These are phyloP conservation scores for Gossypium armourianum DNA, from an alignment of 441 rosid species.

Conservation along the genomic window DNA sequence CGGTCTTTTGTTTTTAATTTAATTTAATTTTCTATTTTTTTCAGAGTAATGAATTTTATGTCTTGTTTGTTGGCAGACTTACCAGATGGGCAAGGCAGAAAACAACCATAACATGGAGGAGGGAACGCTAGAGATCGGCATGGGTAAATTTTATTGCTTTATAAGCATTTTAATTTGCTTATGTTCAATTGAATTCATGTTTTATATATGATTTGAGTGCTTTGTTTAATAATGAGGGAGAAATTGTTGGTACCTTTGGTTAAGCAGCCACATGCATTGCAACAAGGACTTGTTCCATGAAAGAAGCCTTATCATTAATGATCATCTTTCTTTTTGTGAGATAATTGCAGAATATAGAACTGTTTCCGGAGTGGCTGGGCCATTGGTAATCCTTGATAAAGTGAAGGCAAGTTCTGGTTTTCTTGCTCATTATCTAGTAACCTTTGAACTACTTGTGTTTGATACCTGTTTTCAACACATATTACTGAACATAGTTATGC, in stretches of 20 bases:
- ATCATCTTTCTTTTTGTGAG: background rate
- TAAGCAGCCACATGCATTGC: background rate
- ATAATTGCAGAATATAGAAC: conserved; percentile 69
- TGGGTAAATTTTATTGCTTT: conserved; percentile 45
- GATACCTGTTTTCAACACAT: no score
- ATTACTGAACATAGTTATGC: no score
- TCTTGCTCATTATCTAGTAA: background rate
- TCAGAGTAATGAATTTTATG: background rate
- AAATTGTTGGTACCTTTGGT: background rate
- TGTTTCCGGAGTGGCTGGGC: conserved; percentile 90
- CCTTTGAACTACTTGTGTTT: no score
- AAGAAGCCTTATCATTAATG: background rate
- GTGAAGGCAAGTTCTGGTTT: conserved; percentile 33
- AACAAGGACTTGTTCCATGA: background rate
- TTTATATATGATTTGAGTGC: background rate
- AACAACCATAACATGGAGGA: conserved; percentile 51
- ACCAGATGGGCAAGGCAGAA: conserved; percentile 34
- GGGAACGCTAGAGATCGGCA: conserved; percentile 72
- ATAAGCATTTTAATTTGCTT: background rate
- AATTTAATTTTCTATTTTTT: background rate
- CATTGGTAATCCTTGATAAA: conserved; percentile 79
- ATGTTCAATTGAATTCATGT: background rate
- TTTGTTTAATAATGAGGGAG: background rate
- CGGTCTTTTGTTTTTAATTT: background rate
- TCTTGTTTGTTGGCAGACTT: conserved; percentile 1